Evolutionary conservation across 163 green algal species (phyloP).

Genomic region (Prototheca stagnorum): DNA sequence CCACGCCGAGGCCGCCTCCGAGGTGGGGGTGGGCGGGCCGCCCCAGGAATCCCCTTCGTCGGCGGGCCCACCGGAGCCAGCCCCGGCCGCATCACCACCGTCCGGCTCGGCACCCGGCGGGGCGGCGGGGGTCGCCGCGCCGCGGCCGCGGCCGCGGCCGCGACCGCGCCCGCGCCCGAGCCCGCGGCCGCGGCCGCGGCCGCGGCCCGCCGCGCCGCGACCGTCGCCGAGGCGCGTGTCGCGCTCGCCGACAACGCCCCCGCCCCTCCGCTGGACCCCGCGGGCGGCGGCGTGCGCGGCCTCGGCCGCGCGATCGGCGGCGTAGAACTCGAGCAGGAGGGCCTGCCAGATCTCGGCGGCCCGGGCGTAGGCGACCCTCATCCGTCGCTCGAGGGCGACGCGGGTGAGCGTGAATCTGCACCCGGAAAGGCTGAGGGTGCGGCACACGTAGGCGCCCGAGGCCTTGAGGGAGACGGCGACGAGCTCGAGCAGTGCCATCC

Average conservation of each 20-base stretch:
- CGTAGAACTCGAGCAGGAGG: slow-evolving; percentile 24
- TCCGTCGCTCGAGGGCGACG: slow-evolving; percentile 14
- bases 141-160: too few species aligned
- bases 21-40: background rate
- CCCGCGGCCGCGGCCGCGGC: too few species aligned
- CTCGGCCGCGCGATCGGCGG: slow-evolving; percentile 8
- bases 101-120: too few species aligned
- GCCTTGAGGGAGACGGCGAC: slow-evolving; percentile 41
- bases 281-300: background rate
- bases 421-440: slow-evolving; percentile 46
- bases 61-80: too few species aligned
- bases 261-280: too few species aligned
- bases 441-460: slow-evolving; percentile 53
- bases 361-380: slow-evolving; percentile 14
- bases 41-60: background rate
- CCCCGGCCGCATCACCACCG: too few species aligned
- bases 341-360: slow-evolving; percentile 21
- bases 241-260: too few species aligned
- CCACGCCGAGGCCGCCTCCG: slow-evolving; percentile 7
- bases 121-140: too few species aligned
- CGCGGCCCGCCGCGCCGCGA: too few species aligned
- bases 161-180: too few species aligned
- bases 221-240: too few species aligned
- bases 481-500: slow-evolving; percentile 38
- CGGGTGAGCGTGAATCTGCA: slow-evolving; percentile 23